A percentile compares a stretch with the other conserved stretches of the same genome.
Evolutionary conservation across 129 eudicot species (phyloP).

Genomic region (Artemisia tridentata): DNA sequence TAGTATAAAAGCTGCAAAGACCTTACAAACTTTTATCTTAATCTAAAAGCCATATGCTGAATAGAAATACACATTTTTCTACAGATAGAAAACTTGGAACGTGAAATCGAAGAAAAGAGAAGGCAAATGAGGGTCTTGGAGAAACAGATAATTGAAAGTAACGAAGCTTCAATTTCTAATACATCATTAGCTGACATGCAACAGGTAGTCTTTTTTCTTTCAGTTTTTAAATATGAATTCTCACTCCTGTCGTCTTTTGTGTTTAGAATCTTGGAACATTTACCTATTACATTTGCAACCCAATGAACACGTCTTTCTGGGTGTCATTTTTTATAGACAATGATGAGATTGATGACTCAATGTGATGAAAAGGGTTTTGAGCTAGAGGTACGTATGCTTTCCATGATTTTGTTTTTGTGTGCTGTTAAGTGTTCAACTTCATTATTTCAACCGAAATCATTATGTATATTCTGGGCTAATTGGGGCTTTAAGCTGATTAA

Average conservation of each 20-base stretch:
- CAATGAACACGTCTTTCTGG: slow-evolving; percentile 10
- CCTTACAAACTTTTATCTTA: neutral
- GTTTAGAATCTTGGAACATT: slow-evolving; percentile 7
- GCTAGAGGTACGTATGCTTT: slow-evolving; percentile 64
- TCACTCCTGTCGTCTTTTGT: neutral
- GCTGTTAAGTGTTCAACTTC: too few relatives aligned
- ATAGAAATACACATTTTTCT: neutral
- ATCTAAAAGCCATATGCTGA: neutral
- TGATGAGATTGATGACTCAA: slow-evolving; percentile 84
- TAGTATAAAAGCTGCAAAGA: too few relatives aligned
- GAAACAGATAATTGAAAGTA: slow-evolving; percentile 70
- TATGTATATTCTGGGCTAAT: neutral
- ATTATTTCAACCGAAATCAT: too few relatives aligned
- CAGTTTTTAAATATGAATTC: neutral
- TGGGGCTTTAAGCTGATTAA: neutral
- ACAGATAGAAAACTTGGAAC: slow-evolving; percentile 81
- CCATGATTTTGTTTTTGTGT: neutral
- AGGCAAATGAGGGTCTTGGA: slow-evolving; percentile 85
- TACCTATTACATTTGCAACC: slow-evolving; percentile 5
- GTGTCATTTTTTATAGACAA: slow-evolving; percentile 47
- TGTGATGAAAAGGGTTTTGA: slow-evolving; percentile 90
- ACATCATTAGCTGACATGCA: slow-evolving; percentile 90
- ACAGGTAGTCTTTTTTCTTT: slow-evolving; percentile 49
- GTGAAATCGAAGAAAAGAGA: slow-evolving; percentile 79
- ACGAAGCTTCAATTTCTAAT: slow-evolving; percentile 81